phyloP scores from a whole-genome alignment of 2,329 filamentous ascomycete species.

The Phoma sp. region DNA sequence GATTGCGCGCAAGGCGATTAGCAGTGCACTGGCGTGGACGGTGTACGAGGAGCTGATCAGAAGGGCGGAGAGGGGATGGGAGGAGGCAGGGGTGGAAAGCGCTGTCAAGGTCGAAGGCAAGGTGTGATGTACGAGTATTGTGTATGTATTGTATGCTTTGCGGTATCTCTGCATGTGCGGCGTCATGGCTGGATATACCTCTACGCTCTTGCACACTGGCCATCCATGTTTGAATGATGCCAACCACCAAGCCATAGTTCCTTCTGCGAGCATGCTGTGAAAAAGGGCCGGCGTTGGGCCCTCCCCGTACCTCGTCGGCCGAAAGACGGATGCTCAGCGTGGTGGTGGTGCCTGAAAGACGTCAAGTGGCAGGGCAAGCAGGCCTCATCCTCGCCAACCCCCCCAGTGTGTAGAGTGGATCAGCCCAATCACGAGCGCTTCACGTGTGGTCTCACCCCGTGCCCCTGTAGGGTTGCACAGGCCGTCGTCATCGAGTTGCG shows the following conservation, averaged over 20 bases:
- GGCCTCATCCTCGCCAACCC: not conserved
- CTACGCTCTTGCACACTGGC: not conserved
- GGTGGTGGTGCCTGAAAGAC: conserved; percentile 9
- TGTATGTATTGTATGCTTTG: conserved; percentile 1
- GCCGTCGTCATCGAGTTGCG: conserved; percentile 9
- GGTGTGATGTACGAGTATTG: conserved; percentile 7
- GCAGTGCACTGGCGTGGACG: conserved; percentile 95
- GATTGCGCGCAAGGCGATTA: conserved; percentile 89
- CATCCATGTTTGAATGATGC: too few relatives aligned
- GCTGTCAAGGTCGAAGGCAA: conserved; percentile 23
- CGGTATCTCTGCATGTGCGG: not conserved
- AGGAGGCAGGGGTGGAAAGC: conserved; percentile 34
- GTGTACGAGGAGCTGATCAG: conserved; percentile 93
- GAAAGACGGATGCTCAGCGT: not conserved
- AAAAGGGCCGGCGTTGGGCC: conserved; percentile 18
- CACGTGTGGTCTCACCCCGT: conserved; percentile 2
- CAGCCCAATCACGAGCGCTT: conserved; percentile 1
- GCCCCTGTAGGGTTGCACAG: conserved; percentile 8
- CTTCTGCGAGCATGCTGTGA: not conserved
- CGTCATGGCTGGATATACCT: conserved; percentile 1
- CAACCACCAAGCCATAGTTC: too few relatives aligned
- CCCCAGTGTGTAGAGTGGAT: too few relatives aligned
- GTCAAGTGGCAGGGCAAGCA: conserved; percentile 5
- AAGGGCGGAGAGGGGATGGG: conserved; percentile 63
- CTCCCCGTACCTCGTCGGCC: not conserved